phyloP scores from a whole-genome alignment of 371 early-diverging fungal genomes.

The Fennellomyces sp. region DNA sequence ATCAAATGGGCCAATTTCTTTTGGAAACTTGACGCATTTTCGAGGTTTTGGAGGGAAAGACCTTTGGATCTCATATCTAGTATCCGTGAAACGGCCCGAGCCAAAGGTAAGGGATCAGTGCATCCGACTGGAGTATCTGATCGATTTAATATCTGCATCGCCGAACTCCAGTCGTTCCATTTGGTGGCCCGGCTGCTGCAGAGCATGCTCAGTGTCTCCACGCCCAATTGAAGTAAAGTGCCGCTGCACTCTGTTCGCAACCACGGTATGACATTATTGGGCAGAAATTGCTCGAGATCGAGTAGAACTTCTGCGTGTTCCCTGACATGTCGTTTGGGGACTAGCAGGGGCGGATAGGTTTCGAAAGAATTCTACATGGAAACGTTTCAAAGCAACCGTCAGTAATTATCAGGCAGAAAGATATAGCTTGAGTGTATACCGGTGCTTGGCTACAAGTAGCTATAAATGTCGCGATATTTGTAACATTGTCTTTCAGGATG shows the following conservation, averaged over 20 bases:
- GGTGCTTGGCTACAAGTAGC: neutral
- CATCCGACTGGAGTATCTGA: neutral
- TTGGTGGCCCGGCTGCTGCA: neutral
- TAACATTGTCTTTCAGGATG: neutral
- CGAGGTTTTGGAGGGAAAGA: neutral
- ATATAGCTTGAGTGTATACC: neutral
- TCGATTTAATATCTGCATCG: neutral
- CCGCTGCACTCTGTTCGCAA: neutral
- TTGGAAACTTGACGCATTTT: neutral
- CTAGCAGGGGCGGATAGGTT: neutral
- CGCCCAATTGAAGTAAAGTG: neutral
- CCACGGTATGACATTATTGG: neutral
- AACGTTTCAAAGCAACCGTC: neutral
- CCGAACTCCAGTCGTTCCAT: neutral
- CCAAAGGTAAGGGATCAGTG: neutral
- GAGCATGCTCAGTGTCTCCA: slow-evolving; percentile 2
- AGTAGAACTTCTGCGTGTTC: neutral
- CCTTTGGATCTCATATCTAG: neutral
- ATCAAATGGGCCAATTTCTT: neutral
- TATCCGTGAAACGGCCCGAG: neutral
- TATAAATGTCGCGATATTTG: neutral
- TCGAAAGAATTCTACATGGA: neutral
- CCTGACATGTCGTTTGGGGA: neutral
- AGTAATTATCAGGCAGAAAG: neutral
- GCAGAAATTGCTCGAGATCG: neutral